phyloP scores from a whole-genome alignment of 768 basidiomycete species.

The Gymnopilus junonius region DNA sequence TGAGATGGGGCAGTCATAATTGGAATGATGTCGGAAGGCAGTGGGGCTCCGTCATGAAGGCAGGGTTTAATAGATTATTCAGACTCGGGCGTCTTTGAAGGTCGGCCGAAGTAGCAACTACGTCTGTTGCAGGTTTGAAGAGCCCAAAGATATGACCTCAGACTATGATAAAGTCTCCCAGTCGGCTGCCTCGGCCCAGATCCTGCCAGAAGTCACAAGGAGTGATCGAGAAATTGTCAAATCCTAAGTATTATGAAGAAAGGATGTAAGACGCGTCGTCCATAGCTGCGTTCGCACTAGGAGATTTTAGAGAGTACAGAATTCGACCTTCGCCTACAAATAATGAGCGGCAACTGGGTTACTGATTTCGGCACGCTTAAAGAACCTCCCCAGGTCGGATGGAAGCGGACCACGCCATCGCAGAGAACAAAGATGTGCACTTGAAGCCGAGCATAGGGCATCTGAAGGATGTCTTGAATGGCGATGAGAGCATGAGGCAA shows the following conservation, averaged over 20 bases:
- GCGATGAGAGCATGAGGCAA: not conserved
- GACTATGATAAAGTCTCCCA: not conserved
- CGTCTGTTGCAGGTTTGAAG: not conserved
- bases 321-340: too few relatives aligned
- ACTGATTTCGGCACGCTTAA: not conserved
- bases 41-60: slow-evolving; percentile 7
- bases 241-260: not conserved
- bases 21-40: slow-evolving; percentile 13
- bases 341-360: not conserved
- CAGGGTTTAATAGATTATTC: not conserved
- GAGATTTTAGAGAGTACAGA: not conserved
- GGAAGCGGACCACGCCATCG: not conserved
- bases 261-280: not conserved
- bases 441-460: slow-evolving; percentile 1
- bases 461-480: slow-evolving; percentile 3
- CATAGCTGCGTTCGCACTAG: not conserved
- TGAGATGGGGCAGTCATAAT: not conserved
- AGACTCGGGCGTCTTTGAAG: not conserved
- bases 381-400: not conserved
- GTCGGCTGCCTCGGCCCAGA: not conserved
- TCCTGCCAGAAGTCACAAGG: not conserved
- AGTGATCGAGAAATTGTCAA: not conserved
- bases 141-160: not conserved
- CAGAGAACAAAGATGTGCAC: not conserved
- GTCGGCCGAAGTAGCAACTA: slow-evolving; percentile 1